Evolutionary conservation across 495 filamentous ascomycete genomes (phyloP).

Genomic region (Podospora pseudocomata): DNA sequence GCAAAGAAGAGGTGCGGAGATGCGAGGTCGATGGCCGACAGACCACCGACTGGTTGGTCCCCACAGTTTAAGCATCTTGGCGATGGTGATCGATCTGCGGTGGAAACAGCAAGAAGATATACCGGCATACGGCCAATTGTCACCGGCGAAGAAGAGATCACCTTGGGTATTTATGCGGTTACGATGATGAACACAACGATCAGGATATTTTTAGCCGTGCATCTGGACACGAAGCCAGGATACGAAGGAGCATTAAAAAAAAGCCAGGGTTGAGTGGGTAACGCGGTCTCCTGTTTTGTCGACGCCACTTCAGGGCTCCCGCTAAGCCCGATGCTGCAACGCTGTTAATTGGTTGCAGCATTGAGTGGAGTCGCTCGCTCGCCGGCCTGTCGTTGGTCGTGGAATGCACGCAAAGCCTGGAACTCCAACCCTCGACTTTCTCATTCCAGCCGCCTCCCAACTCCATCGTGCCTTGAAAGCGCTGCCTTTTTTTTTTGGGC

Average conservation of each 20-base stretch:
- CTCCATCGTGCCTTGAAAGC: neutral
- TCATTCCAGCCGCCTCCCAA: slow-evolving; percentile 25
- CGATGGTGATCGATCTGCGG: neutral
- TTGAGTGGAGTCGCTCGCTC: slow-evolving; percentile 9
- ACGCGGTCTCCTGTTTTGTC: slow-evolving; percentile 11
- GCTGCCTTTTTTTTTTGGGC: neutral
- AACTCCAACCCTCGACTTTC: slow-evolving; percentile 15
- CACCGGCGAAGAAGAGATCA: neutral
- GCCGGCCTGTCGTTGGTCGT: slow-evolving; percentile 13
- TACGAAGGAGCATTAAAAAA: slow-evolving; percentile 10
- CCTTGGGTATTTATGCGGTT: neutral
- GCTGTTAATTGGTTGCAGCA: slow-evolving; percentile 21
- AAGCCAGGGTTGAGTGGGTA: slow-evolving; percentile 15
- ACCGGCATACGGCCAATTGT: neutral
- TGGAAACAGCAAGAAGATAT: neutral
- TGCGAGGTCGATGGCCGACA: neutral
- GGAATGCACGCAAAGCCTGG: slow-evolving; percentile 14
- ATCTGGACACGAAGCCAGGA: slow-evolving; percentile 17
- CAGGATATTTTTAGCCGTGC: neutral
- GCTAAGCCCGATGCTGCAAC: slow-evolving; percentile 17
- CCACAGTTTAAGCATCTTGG: neutral
- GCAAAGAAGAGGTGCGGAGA: neutral
- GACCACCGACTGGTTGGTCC: neutral
- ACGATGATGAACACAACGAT: neutral
- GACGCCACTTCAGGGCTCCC: slow-evolving; percentile 13